Base-by-base conservation (phyloP, 1,284 basidiomycete species). In the Paramarasmius palmivorus region DNA sequence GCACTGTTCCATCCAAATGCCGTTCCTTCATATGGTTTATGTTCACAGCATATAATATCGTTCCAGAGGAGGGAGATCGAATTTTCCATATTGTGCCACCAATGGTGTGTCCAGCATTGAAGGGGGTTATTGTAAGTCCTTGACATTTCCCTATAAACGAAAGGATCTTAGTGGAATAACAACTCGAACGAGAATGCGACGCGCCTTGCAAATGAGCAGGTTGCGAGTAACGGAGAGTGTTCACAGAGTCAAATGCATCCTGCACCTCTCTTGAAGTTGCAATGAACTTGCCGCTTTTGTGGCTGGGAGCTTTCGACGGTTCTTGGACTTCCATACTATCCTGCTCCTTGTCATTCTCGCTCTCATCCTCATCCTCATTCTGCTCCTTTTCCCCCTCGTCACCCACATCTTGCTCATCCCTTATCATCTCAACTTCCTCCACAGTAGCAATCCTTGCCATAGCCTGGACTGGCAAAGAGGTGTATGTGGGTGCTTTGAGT, bases 51-150 rank as follows among this genome's bases (percentile, higher is more conserved):
- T 99, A 97, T 26, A 99, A 77, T 17, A 99, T 88, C 2, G 97
- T 98, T 6, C 95, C 96, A 7, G 93, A 92, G 0, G 94, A 95
- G 1, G 97, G 95, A 1, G 95, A 98, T 36, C 97, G 88, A 56
- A 99, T 90, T 69, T 98, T 98, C 95, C 95, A 99, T 59, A 99
- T 91, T 2, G 95, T 95, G 47, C 96, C 97, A 61, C 97, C 97
- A 17, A 99, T 83, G 0, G 93, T 93, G 69, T 98, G 95, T 0
- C 97, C 97, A 10, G 95, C 92, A 59, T 92, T 92, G 75, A 97
- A 98, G 0, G 97, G 95, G 15, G 95, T 97, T 57, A 99, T 90
- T 0, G 96, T 96, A 59, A 98, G 77, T 49, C 92, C 92, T 66
- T 93, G 92, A 61, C 90, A 90, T 72, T 92, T 92, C 45, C 92